These are phyloP conservation scores for Phialemonium atrogriseum DNA, from an alignment of 2,329 filamentous ascomycete species.

Conservation along the genomic window DNA sequence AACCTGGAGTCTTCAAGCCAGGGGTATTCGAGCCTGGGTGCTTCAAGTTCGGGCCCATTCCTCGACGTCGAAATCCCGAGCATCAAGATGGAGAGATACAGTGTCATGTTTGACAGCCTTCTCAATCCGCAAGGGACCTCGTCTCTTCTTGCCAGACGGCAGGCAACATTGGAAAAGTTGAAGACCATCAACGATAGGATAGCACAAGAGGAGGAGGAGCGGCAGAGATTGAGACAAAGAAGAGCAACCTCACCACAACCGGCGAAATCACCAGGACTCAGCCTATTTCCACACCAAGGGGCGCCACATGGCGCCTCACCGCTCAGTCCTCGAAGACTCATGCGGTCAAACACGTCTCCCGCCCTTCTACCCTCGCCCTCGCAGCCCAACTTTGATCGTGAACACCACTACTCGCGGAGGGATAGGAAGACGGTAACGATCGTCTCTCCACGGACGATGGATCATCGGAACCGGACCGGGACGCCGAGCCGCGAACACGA, in stretches of 20 bases:
- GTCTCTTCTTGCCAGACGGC: slow-evolving; percentile 45
- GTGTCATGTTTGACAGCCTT: slow-evolving; percentile 82
- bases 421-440: slow-evolving; percentile 16
- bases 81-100: slow-evolving; percentile 79
- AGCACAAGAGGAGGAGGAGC: slow-evolving; percentile 26
- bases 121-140: slow-evolving; percentile 38
- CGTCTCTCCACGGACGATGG: slow-evolving; percentile 17
- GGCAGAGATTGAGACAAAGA: slow-evolving; percentile 21
- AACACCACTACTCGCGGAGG: slow-evolving; percentile 7
- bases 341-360: slow-evolving; percentile 48
- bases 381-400: slow-evolving; percentile 22
- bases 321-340: slow-evolving; percentile 16
- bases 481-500: slow-evolving; percentile 3
- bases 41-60: slow-evolving; percentile 24
- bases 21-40: background rate
- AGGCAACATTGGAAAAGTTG: slow-evolving; percentile 50
- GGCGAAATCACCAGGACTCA: slow-evolving; percentile 34
- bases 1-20: slow-evolving; percentile 5
- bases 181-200: slow-evolving; percentile 42
- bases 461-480: slow-evolving; percentile 12
- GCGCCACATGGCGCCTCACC: slow-evolving; percentile 6
- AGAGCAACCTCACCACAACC: slow-evolving; percentile 42
- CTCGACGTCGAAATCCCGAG: slow-evolving; percentile 75
- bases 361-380: slow-evolving; percentile 37
- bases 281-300: slow-evolving; percentile 28